These are phyloP conservation scores for Zoysia japonica DNA, from an alignment of 176 grass and related monocot species.

Conservation along the genomic window DNA sequence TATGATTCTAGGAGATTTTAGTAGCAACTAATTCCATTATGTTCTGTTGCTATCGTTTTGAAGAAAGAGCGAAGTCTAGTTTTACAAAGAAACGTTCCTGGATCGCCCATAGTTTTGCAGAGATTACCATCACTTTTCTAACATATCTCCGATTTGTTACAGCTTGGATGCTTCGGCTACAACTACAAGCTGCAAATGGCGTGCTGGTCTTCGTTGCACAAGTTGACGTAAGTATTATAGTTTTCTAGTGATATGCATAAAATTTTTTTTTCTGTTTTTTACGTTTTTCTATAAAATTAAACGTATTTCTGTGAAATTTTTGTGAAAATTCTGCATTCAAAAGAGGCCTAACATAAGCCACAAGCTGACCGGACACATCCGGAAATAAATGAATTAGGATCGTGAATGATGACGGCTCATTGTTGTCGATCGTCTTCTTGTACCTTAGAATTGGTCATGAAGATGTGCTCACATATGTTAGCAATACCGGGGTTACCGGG, in stretches of 20 bases:
- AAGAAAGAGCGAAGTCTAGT: too few relatives aligned
- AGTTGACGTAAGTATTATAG: background rate
- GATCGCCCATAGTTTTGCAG: background rate
- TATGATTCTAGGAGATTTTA: background rate
- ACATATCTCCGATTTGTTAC: background rate
- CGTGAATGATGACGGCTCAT: background rate
- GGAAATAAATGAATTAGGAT: background rate
- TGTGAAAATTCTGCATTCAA: too few relatives aligned
- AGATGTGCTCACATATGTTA: background rate
- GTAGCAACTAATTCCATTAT: too few relatives aligned
- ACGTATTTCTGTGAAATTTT: too few relatives aligned
- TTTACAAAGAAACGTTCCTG: too few relatives aligned
- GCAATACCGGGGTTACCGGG: background rate
- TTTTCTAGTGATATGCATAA: background rate
- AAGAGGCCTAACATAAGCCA: background rate
- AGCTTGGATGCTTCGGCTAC: background rate
- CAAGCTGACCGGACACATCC: background rate
- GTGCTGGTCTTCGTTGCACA: background rate
- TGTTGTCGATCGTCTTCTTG: background rate
- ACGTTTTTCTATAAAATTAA: too few relatives aligned
- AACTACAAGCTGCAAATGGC: background rate
- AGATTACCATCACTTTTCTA: background rate
- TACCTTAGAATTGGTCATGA: background rate
- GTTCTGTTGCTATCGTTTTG: too few relatives aligned
- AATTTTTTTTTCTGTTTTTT: too few relatives aligned